Evolutionary conservation across 768 basidiomycete species (phyloP), one percentile per base, ranked within the genome.

Genomic region (Myochromella boudieri): DNA sequence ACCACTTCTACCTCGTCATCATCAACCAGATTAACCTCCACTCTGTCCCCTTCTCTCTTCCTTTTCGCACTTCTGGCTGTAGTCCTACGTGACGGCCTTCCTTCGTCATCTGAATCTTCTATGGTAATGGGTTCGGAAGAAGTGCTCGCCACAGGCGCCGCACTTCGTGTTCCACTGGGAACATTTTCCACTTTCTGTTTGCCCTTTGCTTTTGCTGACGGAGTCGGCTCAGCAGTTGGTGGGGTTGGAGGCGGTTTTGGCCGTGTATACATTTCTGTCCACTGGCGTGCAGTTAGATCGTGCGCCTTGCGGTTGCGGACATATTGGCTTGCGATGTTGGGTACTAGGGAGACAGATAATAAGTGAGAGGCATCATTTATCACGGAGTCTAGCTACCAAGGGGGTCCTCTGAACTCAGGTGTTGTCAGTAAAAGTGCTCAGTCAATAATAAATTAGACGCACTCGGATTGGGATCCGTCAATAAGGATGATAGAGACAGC

Each of bases 401-500:
- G 0, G 87, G 87, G 57, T 89, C 87, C 59, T 80, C 87, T 88
- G 18, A 20, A 34, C 5, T 34, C 33, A 34, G 18, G n/a, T 17
- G 18, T 46, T 48, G 21, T 47, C 41, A 47, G 26, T 5, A 25
- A 32, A 41, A 29, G 37, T n/a, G 17, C 4, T 18, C 17, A n/a
- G 6, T 24, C n/a, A 17, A 4, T 42, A 44, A 21, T 22, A 22
- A 20, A 26, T 29, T 24, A 29, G 37, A 74, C 89, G 50, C 62
- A 92, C 91, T 78, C 1, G 94, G 94, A 69, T 97, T 97, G 0
- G 94, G 94, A 56, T 97, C 94, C 9, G 92, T 94, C 40, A 97
- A 74, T 9, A 97, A 80, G 0, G 92, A 95, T 0, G 92, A 95
- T 3, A 97, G 77, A 21, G 92, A 95, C 15, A 97, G 80, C 67